Evolutionary conservation across 208 protist species (phyloP).

Genomic region (Trichomonas gallinae): DNA sequence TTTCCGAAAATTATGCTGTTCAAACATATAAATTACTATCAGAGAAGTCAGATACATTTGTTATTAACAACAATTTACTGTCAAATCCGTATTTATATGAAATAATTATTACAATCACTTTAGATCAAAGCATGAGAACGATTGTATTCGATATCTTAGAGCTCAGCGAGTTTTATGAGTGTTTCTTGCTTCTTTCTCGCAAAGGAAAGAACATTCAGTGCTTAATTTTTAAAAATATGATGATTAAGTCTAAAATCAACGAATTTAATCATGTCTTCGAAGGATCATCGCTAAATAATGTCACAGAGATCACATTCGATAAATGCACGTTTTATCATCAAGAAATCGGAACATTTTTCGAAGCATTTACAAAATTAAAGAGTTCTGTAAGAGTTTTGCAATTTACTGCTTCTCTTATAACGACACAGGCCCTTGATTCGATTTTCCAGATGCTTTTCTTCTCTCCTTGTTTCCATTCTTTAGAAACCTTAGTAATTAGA

Average conservation of each 20-base stretch:
- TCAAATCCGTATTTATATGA: not conserved
- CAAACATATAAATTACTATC: not conserved
- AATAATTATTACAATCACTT: not conserved
- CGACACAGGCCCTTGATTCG: not conserved
- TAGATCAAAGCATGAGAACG: not conserved
- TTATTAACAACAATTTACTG: not conserved
- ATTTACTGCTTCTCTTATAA: not conserved
- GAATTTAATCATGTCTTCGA: not conserved
- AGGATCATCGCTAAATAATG: not conserved
- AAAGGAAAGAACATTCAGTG: not conserved
- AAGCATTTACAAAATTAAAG: not conserved
- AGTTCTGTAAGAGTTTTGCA: not conserved
- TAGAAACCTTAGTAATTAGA: not conserved
- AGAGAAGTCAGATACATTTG: not conserved
- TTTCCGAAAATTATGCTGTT: not conserved
- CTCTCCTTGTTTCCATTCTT: not conserved
- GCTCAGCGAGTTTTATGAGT: not conserved
- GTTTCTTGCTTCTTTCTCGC: not conserved
- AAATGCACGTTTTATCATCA: not conserved
- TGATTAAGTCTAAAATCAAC: not conserved
- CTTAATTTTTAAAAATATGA: not conserved
- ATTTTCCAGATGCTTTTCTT: not conserved
- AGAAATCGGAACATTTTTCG: not conserved
- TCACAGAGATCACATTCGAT: not conserved
- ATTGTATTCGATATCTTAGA: not conserved